A percentile compares a stretch with the other conserved stretches of the same genome.
Evolutionary conservation across 1,284 basidiomycete species (phyloP).

Genomic region (Microbotryum saponariae): DNA sequence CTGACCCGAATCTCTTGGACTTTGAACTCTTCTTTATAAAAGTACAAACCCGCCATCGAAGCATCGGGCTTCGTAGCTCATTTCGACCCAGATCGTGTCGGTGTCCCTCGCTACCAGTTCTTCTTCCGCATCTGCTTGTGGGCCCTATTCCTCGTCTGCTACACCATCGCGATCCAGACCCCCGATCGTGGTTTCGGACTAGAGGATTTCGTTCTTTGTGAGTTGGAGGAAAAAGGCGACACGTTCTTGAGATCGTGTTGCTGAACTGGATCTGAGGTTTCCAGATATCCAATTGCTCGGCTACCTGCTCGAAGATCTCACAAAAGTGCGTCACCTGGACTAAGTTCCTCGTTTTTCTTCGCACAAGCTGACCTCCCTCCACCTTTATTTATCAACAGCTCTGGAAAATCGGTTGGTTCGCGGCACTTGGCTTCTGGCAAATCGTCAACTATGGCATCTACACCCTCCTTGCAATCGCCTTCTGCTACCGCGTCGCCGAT

Average conservation of each 20-base stretch:
- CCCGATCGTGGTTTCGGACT: slow-evolving; percentile 35
- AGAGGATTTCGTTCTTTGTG: slow-evolving; percentile 28
- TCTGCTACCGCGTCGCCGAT: slow-evolving; percentile 62
- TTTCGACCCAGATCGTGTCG: slow-evolving; percentile 67
- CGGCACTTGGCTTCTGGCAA: slow-evolving; percentile 45
- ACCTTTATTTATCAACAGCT: background rate
- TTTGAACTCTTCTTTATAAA: slow-evolving; percentile 34
- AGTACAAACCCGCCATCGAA: slow-evolving; percentile 40
- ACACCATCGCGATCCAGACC: slow-evolving; percentile 42
- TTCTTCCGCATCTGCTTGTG: slow-evolving; percentile 57
- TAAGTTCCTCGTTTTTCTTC: background rate
- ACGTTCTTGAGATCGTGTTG: background rate
- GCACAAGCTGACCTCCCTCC: background rate
- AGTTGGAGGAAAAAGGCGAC: too few species aligned
- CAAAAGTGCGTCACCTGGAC: slow-evolving; percentile 11
- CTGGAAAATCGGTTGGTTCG: slow-evolving; percentile 20
- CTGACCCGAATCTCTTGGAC: background rate
- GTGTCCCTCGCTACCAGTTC: slow-evolving; percentile 63
- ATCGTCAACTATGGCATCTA: slow-evolving; percentile 66
- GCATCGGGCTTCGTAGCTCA: slow-evolving; percentile 58
- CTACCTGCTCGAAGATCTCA: slow-evolving; percentile 35
- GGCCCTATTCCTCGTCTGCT: slow-evolving; percentile 74
- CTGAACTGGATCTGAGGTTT: slow-evolving; percentile 6
- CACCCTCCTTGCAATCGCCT: slow-evolving; percentile 60
- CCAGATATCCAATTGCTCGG: slow-evolving; percentile 32